Base-by-base conservation (phyloP, 2,329 filamentous ascomycete species). In the Paraphaeosphaeria sporulosa region DNA sequence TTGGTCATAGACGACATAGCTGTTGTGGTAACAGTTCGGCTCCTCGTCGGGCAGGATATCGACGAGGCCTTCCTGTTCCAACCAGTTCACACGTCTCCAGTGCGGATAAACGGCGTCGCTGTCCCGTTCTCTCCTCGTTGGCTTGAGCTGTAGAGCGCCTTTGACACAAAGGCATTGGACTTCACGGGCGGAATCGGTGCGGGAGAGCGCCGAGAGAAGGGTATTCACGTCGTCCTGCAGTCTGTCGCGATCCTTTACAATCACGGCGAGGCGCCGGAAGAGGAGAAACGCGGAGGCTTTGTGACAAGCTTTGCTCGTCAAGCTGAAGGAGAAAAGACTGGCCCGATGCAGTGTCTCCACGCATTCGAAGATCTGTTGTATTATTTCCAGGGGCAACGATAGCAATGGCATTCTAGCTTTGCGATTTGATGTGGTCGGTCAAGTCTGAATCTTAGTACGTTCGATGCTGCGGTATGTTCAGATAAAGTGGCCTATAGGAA, bases 271-370 rank as follows among this genome's bases (percentile, higher is more conserved):
- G 15, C 59, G 21, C 27, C 57, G 62, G 59, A 63, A 68, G 32
- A 65, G 57, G 46, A 64, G 50, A 48, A 66, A 62, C 15, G 48
- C 13, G 44, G 61, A 47, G 34, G 64, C 66, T 19, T 21, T 59
- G 53, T 64, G 55, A 54, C 65, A 69, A 62, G 63, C 59, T 60
- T 61, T 65, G 53, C 62, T 70, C 13, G 64, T 49, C 32, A 67
- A 48, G 52, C 61, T 61, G 40, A 66, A 68, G 17, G 58, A 50
- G 58, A 34, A 63, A 55, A 70, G 62, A 54, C 62, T 68, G 52
- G 65, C 64, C 42, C 60, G 60, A 64, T 70, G 57, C 25, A 47
- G 42, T 48, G 48, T 46, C 55, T 64, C 60, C 44, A 70, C 53
- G 52, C 47, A 64, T 57, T 30, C 64, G 57, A 61, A 64, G 46